Evolutionary conservation across 805 yeast genomes (phyloP).

Genomic region (Scheffersomyces coipomensis): DNA sequence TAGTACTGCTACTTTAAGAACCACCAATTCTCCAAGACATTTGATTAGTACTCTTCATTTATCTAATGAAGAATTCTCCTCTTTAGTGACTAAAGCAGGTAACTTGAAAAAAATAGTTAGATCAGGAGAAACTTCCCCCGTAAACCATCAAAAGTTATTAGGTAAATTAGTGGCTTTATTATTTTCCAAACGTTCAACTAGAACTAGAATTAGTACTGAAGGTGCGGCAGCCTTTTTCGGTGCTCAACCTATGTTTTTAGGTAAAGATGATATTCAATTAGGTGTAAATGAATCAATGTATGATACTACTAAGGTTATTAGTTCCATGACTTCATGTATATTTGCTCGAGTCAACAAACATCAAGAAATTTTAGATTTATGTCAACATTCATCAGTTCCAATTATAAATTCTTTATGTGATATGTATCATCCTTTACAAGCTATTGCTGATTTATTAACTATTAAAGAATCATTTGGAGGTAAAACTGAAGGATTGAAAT

Average conservation of each 20-base stretch:
- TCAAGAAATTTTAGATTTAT: slow-evolving; percentile 73
- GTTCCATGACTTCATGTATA: slow-evolving; percentile 95
- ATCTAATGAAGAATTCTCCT: slow-evolving; percentile 64
- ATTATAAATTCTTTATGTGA: slow-evolving; percentile 94
- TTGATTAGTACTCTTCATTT: slow-evolving; percentile 80
- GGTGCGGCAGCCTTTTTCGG: slow-evolving; percentile 94
- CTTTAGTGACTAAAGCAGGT: slow-evolving; percentile 72
- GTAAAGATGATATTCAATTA: slow-evolving; percentile 93
- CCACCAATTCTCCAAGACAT: slow-evolving; percentile 56
- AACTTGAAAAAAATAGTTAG: slow-evolving; percentile 63
- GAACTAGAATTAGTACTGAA: slow-evolving; percentile 92
- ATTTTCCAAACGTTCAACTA: slow-evolving; percentile 89
- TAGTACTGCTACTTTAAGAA: slow-evolving; percentile 4
- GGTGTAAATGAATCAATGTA: slow-evolving; percentile 92
- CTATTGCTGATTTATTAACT: slow-evolving; percentile 86
- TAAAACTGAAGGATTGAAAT: slow-evolving; percentile 57
- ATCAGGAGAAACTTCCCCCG: slow-evolving; percentile 40
- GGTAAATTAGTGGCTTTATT: slow-evolving; percentile 84
- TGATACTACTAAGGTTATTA: slow-evolving; percentile 85
- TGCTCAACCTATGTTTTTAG: slow-evolving; percentile 94
- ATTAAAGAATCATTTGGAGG: slow-evolving; percentile 76
- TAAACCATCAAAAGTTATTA: slow-evolving; percentile 51
- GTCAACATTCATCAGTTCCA: slow-evolving; percentile 81
- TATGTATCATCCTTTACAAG: slow-evolving; percentile 90
- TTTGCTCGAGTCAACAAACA: slow-evolving; percentile 95